A percentile compares a stretch with the other conserved stretches of the same genome.
phyloP scores from a whole-genome alignment of 2,329 filamentous ascomycete species.

The Fusarium napiforme region DNA sequence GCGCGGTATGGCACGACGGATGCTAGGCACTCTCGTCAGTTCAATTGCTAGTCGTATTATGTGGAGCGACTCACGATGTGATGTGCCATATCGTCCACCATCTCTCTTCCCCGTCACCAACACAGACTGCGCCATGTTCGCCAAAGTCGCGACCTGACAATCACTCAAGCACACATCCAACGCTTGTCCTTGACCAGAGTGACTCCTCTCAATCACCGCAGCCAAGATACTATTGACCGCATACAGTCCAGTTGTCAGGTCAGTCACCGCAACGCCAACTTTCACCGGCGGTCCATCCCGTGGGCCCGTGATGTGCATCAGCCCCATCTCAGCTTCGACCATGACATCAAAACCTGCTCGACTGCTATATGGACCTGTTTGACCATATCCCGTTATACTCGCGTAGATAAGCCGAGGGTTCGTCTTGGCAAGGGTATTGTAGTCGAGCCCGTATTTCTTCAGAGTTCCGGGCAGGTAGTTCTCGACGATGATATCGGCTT shows the following conservation, averaged over 20 bases:
- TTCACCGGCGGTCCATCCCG: conserved; percentile 91
- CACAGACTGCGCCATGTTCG: conserved; percentile 92
- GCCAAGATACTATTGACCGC: conserved; percentile 95
- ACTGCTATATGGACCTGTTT: conserved; percentile 86
- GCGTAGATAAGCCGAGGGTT: conserved; percentile 91
- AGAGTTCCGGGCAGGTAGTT: conserved; percentile 92
- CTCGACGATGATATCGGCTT: conserved; percentile 91
- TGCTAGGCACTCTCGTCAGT: conserved; percentile 65
- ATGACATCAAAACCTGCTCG: conserved; percentile 97
- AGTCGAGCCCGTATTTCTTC: conserved; percentile 95
- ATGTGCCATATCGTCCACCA: conserved; percentile 90
- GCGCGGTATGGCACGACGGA: conserved; percentile 95
- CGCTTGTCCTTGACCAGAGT: conserved; percentile 84
- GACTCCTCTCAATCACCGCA: conserved; percentile 77
- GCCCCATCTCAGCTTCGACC: conserved; percentile 96
- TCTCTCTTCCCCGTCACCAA: conserved; percentile 88
- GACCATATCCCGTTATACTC: conserved; percentile 94
- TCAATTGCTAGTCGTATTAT: rapidly evolving
- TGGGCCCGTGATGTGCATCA: conserved; percentile 96
- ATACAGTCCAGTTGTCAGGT: conserved; percentile 93
- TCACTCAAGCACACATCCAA: conserved; percentile 91
- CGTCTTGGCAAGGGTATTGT: conserved; percentile 77
- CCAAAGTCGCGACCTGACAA: conserved; percentile 91
- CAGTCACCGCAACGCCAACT: conserved; percentile 94
- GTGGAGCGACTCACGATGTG: conserved; percentile 74